Conservation (phyloP, 192 early-diverging fungal genomes). For the Entomortierella beljakovae region DNA sequence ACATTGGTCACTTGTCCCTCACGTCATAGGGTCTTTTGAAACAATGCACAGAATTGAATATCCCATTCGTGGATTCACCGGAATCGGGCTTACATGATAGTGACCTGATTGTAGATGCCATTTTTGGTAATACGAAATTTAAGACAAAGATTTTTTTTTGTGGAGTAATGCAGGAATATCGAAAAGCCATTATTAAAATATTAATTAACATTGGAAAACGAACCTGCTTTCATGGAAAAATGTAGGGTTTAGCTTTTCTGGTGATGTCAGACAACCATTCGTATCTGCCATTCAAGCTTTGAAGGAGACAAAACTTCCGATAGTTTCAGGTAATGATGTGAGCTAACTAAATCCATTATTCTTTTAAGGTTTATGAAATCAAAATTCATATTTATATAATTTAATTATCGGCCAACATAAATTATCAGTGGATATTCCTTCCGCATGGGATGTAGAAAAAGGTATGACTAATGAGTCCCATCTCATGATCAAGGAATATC, state of each 20-base stretch:
- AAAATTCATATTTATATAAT: too few relatives aligned
- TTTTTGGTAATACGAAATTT: slow-evolving; percentile 75
- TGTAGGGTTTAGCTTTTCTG: slow-evolving; percentile 87
- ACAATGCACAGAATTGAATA: slow-evolving; percentile 77
- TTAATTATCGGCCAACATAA: background rate
- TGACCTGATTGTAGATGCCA: slow-evolving; percentile 86
- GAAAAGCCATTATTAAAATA: background rate
- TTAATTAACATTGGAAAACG: background rate
- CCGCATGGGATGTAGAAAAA: slow-evolving; percentile 93
- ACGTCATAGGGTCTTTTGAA: slow-evolving; percentile 63
- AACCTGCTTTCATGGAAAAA: background rate
- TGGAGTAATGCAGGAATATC: background rate
- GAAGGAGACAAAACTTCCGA: slow-evolving; percentile 31
- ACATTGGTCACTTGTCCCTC: background rate
- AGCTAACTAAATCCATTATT: too few relatives aligned
- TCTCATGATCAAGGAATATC: too few relatives aligned
- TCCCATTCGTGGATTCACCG: slow-evolving; percentile 66
- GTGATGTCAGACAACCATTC: slow-evolving; percentile 83
- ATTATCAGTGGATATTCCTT: slow-evolving; percentile 88
- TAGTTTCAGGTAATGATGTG: slow-evolving; percentile 31
- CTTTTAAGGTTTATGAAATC: too few relatives aligned
- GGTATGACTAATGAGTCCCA: slow-evolving; percentile 61
- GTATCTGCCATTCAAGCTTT: slow-evolving; percentile 67
- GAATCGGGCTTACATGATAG: slow-evolving; percentile 52
- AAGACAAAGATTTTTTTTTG: background rate